phyloP scores from a whole-genome alignment of 805 yeast genomes.

The Starmerella lactis-condensi region DNA sequence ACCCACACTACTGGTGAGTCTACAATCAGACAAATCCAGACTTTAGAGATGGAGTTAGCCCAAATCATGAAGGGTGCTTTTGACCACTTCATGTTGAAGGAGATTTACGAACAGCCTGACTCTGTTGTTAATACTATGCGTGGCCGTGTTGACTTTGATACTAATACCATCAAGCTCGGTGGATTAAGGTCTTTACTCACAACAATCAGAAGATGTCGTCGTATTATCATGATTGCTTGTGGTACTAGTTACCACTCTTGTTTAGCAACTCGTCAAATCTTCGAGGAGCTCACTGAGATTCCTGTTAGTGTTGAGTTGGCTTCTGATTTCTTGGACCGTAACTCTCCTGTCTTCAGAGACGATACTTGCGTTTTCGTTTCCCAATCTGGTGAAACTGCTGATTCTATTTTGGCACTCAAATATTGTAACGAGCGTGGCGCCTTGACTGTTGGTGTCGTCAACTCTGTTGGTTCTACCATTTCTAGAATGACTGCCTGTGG shows the following conservation, averaged over 20 bases:
- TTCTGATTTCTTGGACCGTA: constrained; percentile 50
- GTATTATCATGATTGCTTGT: constrained; percentile 96
- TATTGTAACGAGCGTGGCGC: constrained; percentile 96
- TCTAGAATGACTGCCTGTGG: constrained; percentile 98
- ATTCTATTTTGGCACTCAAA: constrained; percentile 82
- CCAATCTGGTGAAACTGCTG: constrained; percentile 98
- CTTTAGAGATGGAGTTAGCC: constrained; percentile 88
- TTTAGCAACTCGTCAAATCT: constrained; percentile 85
- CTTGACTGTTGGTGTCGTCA: constrained; percentile 89
- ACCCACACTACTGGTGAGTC: constrained; percentile 64
- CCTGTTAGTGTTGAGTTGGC: constrained; percentile 21
- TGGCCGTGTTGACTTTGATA: constrained; percentile 90
- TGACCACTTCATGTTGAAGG: constrained; percentile 96
- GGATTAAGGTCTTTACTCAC: constrained; percentile 74
- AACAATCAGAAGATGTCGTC: constrained; percentile 80
- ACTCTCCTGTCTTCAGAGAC: constrained; percentile 93
- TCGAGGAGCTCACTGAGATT: constrained; percentile 80
- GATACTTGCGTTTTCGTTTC: constrained; percentile 95
- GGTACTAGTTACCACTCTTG: constrained; percentile 99
- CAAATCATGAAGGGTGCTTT: constrained; percentile 97
- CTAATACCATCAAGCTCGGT: constrained; percentile 60
- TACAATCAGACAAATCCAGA: constrained; percentile 89
- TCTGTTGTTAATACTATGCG: constrained; percentile 97
- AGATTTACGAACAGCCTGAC: constrained; percentile 96
- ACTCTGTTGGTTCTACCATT: constrained; percentile 90